Conservation (phyloP, 768 basidiomycete genomes). For the Asterophora parasitica region DNA sequence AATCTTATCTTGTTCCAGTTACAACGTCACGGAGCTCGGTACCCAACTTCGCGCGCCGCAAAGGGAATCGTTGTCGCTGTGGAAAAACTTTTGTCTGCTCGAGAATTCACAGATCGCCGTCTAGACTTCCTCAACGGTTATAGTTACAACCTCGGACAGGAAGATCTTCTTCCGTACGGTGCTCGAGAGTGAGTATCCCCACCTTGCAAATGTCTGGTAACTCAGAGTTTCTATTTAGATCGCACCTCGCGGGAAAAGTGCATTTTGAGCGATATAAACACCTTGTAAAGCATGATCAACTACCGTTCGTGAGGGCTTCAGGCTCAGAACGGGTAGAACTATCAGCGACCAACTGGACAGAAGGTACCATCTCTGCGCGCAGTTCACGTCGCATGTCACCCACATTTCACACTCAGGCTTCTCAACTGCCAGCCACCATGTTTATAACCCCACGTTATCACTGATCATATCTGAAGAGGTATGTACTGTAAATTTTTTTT, state of each 20-base stretch:
- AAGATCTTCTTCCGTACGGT: constrained; percentile 65
- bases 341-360: constrained; percentile 68
- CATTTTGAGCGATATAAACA: constrained; percentile 51
- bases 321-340: constrained; percentile 55
- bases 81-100: constrained; percentile 46
- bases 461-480: constrained; percentile 58
- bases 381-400: neutral
- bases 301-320: constrained; percentile 49
- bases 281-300: constrained; percentile 36
- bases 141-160: constrained; percentile 51
- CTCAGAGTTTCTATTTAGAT: constrained; percentile 19
- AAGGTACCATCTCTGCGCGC: constrained; percentile 35
- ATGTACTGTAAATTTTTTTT: constrained; percentile 28
- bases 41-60: constrained; percentile 53
- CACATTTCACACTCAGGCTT: constrained; percentile 43
- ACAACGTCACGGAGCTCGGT: constrained; percentile 78
- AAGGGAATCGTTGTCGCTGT: constrained; percentile 42
- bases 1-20: constrained; percentile 39
- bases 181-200: constrained; percentile 48
- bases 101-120: constrained; percentile 36
- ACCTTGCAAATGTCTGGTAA: neutral
- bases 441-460: constrained; percentile 43
- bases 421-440: constrained; percentile 41
- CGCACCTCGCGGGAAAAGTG: constrained; percentile 42
- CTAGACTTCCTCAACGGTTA: constrained; percentile 58